A percentile compares a stretch with the other conserved stretches of the same genome.
These are phyloP conservation scores for Phytopythium kandeliae DNA, from an alignment of 352 stramenopile species.

Conservation along the genomic window DNA sequence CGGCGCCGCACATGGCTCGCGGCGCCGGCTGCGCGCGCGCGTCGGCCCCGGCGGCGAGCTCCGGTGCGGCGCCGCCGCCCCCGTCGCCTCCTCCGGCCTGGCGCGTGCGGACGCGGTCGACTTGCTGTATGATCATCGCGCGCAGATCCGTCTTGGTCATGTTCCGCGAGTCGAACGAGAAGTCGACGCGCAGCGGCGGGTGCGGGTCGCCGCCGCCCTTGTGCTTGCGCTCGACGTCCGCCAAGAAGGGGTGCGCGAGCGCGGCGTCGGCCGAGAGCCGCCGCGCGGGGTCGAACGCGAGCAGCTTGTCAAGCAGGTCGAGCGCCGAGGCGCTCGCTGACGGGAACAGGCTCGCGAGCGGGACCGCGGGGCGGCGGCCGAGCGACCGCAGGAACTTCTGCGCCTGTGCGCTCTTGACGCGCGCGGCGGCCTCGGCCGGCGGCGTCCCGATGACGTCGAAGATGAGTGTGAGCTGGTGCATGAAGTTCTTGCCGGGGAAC, in stretches of 20 bases:
- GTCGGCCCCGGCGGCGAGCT: background rate
- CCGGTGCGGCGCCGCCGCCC: conserved; percentile 3
- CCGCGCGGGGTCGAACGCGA: conserved; percentile 59
- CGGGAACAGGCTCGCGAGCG: conserved; percentile 48
- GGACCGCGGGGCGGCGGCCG: conserved; percentile 45
- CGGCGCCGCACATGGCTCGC: conserved; percentile 3
- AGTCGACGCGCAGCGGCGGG: conserved; percentile 35
- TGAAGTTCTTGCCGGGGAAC: conserved; percentile 76
- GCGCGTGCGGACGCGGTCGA: conserved; percentile 43
- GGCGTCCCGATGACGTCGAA: conserved; percentile 73
- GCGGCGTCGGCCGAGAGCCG: conserved; percentile 57
- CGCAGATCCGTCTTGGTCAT: conserved; percentile 62
- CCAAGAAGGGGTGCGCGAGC: conserved; percentile 63
- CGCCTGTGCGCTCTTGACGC: conserved; percentile 70
- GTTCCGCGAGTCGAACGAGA: conserved; percentile 74
- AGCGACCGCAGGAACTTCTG: conserved; percentile 66
- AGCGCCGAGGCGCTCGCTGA: conserved; percentile 42
- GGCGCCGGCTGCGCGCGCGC: too few relatives aligned
- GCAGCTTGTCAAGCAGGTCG: conserved; percentile 54
- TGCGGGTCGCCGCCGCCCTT: conserved; percentile 31
- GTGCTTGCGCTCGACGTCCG: conserved; percentile 63
- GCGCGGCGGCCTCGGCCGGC: conserved; percentile 25
- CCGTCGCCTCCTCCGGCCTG: background rate
- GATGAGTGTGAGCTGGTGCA: conserved; percentile 75
- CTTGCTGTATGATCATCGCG: conserved; percentile 64